Evolutionary conservation across 176 grass and related monocot species (phyloP), one percentile per base, ranked within the genome.

Genomic region (Triticum turgidum): DNA sequence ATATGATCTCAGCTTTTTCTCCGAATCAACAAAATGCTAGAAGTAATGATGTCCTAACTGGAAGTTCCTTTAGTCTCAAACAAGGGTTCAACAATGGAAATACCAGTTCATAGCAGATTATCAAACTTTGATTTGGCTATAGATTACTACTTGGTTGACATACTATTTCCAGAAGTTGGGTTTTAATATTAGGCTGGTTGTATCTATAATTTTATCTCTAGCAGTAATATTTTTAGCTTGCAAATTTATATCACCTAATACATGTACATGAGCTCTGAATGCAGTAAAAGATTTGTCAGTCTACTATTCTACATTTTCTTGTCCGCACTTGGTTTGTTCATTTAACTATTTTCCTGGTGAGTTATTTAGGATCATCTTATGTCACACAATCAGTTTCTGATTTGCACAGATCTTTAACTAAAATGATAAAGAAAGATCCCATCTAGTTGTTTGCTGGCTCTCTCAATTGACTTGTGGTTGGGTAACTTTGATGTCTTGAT

Each of bases 181-280:
- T 33, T 32, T 7, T 42, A 52, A 34, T 65, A 65, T 21, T 45
- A 39, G 20, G 20, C 18, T 61, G 30, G 2, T 37, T 69, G 66
- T 45, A 49, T 52, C 80, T 68, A 69, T 42, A 82, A 67, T 52
- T 82, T 33, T 52, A 27, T 80, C 21, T 58, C 38, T 47, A 51
- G 44, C 27, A 52, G 9, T 34, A 69, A 30, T 0, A 47, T 47
- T 3, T 47, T 12, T 12, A 47, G 44, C 44, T 47, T 47, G 44
- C 35, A 37, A 37, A 37, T 37, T 37, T 37, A 37, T 37, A 37
- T 37, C 35, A 37, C 39, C 38, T 41, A 41, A 41, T 42, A 42
- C 21, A 73, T 83, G 82, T 41, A 65, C 11, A 35, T 65, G 72
- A 66, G 7, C 65, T 33, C 30, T 37, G 47, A 52, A 56, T 18